Evolutionary conservation across 2,329 filamentous ascomycete genomes (phyloP).

Genomic region (Metarhizium sp.): DNA sequence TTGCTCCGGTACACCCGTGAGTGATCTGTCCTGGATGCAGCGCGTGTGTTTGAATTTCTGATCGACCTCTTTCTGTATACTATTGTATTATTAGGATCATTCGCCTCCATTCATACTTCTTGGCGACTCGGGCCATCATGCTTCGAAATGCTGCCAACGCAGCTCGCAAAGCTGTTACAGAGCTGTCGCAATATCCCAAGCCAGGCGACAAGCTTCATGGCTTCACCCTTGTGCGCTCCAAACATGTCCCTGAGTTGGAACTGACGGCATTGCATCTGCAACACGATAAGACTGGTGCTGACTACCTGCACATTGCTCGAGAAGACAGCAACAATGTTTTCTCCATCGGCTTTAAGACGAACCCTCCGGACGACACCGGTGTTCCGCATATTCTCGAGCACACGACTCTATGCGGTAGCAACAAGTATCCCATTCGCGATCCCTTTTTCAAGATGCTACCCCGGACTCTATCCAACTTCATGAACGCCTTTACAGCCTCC

Average conservation of each 20-base stretch:
- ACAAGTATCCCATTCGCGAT: constrained; percentile 94
- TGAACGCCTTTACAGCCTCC: constrained; percentile 96
- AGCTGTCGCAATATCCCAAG: constrained; percentile 65
- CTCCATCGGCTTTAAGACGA: constrained; percentile 98
- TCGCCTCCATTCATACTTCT: neutral
- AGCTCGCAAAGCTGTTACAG: constrained; percentile 58
- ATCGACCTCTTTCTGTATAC: neutral
- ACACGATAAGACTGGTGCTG: constrained; percentile 91
- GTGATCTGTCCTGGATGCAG: neutral
- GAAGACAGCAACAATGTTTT: constrained; percentile 99
- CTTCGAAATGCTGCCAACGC: constrained; percentile 42
- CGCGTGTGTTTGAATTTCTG: neutral
- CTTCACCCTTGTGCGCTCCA: constrained; percentile 81
- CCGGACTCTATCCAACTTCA: constrained; percentile 96
- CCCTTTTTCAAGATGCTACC: constrained; percentile 99
- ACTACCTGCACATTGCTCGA: constrained; percentile 89
- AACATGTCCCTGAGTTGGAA: constrained; percentile 90
- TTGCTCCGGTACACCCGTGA: neutral
- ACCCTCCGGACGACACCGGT: constrained; percentile 91
- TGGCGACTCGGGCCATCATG: constrained; percentile 25
- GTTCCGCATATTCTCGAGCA: constrained; percentile 97
- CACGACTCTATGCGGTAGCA: constrained; percentile 88
- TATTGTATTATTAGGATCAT: neutral
- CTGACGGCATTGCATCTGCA: constrained; percentile 82
- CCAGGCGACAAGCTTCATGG: constrained; percentile 83